Percentiles rank a stretch among this genome's conserved stretches.
phyloP scores from a whole-genome alignment of 2,329 filamentous ascomycete species.

The Aspergillus sp. region DNA sequence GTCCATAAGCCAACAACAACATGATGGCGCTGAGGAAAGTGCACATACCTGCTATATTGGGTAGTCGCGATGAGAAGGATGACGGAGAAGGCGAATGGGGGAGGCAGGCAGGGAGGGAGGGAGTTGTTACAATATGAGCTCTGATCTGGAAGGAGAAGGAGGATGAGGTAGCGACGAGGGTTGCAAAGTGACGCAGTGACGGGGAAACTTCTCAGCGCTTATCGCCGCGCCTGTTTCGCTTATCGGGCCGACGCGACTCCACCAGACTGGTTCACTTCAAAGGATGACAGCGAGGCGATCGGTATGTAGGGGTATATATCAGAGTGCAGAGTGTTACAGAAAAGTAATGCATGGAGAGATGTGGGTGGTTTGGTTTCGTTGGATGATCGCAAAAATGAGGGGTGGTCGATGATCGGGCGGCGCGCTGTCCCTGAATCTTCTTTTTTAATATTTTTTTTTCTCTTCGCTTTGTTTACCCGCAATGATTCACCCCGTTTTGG shows the following conservation, averaged over 20 bases:
- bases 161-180: not conserved
- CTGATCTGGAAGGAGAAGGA: not conserved
- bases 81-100: conserved; percentile 4
- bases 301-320: not conserved
- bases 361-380: conserved; percentile 2
- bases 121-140: not conserved
- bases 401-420: conserved; percentile 9
- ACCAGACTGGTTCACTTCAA: not conserved
- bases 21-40: conserved; percentile 13
- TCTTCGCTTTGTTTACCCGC: conserved; percentile 19
- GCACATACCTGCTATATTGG: conserved; percentile 18
- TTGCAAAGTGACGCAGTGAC: conserved; percentile 6
- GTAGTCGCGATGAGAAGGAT: conserved; percentile 21
- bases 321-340: not conserved
- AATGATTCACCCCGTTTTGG: conserved; percentile 15
- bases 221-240: not conserved
- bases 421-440: conserved; percentile 8
- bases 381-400: conserved; percentile 5
- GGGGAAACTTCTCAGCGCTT: conserved; percentile 1
- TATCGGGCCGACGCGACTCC: not conserved
- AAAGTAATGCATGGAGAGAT: not conserved
- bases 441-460: conserved; percentile 11
- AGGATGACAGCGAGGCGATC: not conserved
- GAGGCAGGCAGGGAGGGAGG: conserved; percentile 2
- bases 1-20: conserved; percentile 1